phyloP scores from a whole-genome alignment of 208 protist genomes.

The Phytomonas sp. region DNA sequence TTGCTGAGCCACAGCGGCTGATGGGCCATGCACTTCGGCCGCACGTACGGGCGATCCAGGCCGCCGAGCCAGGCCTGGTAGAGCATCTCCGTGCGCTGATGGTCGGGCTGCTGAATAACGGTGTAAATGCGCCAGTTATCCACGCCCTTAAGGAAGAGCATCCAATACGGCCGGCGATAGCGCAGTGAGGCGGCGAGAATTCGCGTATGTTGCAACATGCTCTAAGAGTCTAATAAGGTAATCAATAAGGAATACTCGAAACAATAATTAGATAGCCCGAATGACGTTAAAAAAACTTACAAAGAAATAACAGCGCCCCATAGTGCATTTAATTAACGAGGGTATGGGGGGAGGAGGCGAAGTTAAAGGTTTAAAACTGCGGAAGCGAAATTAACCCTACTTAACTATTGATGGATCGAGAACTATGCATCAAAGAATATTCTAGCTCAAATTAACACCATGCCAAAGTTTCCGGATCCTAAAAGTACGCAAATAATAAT shows the following conservation, averaged over 20 bases:
- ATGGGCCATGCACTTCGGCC: slow-evolving; percentile 87
- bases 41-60: slow-evolving; percentile 81
- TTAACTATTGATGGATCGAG: neutral
- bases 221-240: neutral
- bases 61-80: slow-evolving; percentile 90
- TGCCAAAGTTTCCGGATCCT: neutral
- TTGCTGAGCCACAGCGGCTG: slow-evolving; percentile 85
- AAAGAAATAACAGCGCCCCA: neutral
- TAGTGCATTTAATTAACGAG: neutral
- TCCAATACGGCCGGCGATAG: slow-evolving; percentile 54
- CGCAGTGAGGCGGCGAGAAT: slow-evolving; percentile 29
- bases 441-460: neutral
- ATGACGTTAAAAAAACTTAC: neutral
- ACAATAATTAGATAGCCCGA: neutral
- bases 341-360: neutral
- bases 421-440: neutral
- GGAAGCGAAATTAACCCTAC: neutral
- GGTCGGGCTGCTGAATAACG: slow-evolving; percentile 84
- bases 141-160: slow-evolving; percentile 85
- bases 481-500: neutral
- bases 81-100: slow-evolving; percentile 89
- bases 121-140: slow-evolving; percentile 91
- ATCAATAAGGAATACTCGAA: neutral
- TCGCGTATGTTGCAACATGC: neutral
- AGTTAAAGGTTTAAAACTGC: neutral